Percentiles rank a stretch among this genome's conserved stretches.
Conservation (phyloP, 148 eudicot species). For the Chenopodium quinoa region DNA sequence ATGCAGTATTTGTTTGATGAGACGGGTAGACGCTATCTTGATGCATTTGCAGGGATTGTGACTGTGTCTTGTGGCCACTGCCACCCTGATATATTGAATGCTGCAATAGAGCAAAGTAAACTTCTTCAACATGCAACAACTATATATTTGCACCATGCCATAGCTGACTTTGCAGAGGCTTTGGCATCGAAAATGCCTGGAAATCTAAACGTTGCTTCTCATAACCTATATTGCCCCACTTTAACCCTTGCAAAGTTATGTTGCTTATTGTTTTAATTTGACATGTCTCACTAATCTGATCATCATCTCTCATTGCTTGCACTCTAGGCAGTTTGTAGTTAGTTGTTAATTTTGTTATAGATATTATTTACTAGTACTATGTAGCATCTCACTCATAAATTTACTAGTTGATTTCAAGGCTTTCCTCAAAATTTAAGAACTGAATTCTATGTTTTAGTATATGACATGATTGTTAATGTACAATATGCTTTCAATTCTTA, state of each 20-base stretch:
- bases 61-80: constrained; percentile 99
- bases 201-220: constrained; percentile 63
- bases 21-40: constrained; percentile 88
- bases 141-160: constrained; percentile 90
- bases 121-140: constrained; percentile 98
- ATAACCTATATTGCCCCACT: not conserved
- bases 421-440: not conserved
- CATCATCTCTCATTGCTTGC: not conserved
- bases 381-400: not conserved
- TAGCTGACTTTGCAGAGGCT: constrained; percentile 93
- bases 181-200: constrained; percentile 98
- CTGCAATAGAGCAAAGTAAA: constrained; percentile 76
- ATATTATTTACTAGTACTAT: too few relatives aligned
- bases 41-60: constrained; percentile 97
- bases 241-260: not conserved
- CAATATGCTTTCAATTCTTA: not conserved
- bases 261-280: not conserved
- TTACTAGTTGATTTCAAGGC: not conserved
- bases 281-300: not conserved
- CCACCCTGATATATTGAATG: constrained; percentile 85
- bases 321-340: not conserved
- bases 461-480: not conserved
- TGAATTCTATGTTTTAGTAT: not conserved
- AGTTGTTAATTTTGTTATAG: not conserved
- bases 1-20: constrained; percentile 98